Conservation (phyloP, 768 basidiomycete genomes). For the Trametes elegans region DNA sequence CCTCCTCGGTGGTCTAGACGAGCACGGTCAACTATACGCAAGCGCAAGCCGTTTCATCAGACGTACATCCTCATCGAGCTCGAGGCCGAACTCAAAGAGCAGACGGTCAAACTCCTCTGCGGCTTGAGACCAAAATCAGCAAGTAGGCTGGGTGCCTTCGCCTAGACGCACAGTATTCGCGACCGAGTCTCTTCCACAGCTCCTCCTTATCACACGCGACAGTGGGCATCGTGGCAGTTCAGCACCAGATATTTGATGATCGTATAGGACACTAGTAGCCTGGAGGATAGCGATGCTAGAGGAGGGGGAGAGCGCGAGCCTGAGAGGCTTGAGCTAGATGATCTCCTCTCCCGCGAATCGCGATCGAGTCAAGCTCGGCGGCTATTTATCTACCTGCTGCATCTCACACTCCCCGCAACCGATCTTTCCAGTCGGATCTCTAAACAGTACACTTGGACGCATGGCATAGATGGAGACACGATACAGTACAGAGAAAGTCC, state of each 20-base stretch:
- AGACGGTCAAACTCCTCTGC: conserved; percentile 93
- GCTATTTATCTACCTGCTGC: background rate
- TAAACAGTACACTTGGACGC: background rate
- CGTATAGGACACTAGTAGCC: background rate
- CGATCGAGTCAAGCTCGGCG: conserved; percentile 14
- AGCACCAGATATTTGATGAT: background rate
- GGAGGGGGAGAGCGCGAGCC: background rate
- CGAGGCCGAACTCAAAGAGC: conserved; percentile 96
- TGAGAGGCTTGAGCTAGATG: background rate
- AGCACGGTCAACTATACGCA: background rate
- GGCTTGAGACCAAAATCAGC: conserved; percentile 46
- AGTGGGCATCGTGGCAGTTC: conserved; percentile 72
- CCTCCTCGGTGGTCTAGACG: conserved; percentile 81
- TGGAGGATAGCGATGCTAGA: background rate
- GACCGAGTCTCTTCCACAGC: conserved; percentile 84
- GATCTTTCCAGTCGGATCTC: background rate
- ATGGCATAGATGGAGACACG: too few species aligned
- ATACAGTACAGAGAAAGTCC: background rate
- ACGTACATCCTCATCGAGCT: conserved; percentile 95
- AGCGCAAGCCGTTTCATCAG: background rate
- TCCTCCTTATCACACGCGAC: conserved; percentile 94
- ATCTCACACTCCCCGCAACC: background rate
- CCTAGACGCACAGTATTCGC: conserved; percentile 57
- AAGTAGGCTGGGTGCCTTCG: conserved; percentile 13
- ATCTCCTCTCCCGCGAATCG: conserved; percentile 11